phyloP scores from a whole-genome alignment of 768 basidiomycete genomes.

The Galerina marginata region DNA sequence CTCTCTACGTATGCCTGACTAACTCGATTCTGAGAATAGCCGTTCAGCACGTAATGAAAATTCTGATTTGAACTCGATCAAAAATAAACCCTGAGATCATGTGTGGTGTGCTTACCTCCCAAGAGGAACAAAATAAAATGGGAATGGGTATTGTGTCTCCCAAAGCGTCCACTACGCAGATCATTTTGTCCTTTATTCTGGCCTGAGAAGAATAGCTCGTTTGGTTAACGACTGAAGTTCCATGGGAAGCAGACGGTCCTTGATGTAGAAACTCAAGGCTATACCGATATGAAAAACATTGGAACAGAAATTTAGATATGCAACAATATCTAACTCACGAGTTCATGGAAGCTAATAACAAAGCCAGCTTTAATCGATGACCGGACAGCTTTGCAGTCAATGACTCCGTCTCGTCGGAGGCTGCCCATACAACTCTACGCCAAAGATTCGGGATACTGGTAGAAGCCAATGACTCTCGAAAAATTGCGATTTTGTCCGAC shows the following conservation, averaged over 20 bases:
- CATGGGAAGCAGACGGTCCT: background rate
- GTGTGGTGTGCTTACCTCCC: background rate
- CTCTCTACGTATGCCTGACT: background rate
- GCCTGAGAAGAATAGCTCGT: background rate
- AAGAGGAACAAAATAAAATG: background rate
- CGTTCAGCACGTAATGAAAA: conserved; percentile 2
- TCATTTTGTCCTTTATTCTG: conserved; percentile 4
- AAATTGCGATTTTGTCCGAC: background rate
- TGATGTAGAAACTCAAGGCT: background rate
- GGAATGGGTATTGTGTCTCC: conserved; percentile 3
- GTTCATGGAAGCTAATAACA: background rate
- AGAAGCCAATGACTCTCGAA: background rate
- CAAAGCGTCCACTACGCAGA: conserved; percentile 1
- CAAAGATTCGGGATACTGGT: background rate
- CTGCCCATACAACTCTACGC: background rate
- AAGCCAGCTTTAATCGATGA: background rate
- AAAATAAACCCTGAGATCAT: background rate
- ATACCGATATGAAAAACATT: background rate
- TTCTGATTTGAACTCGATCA: background rate
- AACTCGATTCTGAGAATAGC: conserved; percentile 5
- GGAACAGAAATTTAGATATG: background rate
- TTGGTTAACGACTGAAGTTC: background rate
- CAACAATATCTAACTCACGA: background rate
- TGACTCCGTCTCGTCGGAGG: background rate
- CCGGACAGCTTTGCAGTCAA: background rate